Conservation (phyloP, 108 stramenopile species). For the Conticribra guillardii region DNA sequence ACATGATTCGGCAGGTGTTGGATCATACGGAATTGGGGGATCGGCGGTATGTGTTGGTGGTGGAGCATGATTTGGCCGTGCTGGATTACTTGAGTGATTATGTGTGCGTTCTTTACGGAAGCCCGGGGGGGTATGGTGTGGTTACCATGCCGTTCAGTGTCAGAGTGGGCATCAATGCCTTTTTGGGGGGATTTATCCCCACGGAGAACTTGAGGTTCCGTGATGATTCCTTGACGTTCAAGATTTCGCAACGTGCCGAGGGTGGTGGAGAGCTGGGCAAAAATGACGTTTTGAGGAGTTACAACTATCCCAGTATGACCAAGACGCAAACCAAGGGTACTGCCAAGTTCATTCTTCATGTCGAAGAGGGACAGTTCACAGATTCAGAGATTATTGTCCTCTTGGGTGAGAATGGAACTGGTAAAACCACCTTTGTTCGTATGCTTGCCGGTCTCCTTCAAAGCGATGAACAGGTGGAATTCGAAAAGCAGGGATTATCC, state of each 20-base stretch:
- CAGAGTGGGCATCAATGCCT: conserved; percentile 98
- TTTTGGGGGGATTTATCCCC: conserved; percentile 97
- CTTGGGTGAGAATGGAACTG: conserved; percentile 97
- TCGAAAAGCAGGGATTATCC: conserved; percentile 79
- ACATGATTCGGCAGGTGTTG: conserved; percentile 94
- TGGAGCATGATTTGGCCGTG: conserved; percentile 99
- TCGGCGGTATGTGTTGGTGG: conserved; percentile 93
- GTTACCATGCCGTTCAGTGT: conserved; percentile 99
- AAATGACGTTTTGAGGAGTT: conserved; percentile 78
- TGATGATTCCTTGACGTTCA: conserved; percentile 95
- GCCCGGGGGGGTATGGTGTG: conserved; percentile 97
- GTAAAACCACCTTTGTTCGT: conserved; percentile 93
- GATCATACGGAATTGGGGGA: conserved; percentile 67
- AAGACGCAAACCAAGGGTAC: conserved; percentile 91
- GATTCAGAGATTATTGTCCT: conserved; percentile 98
- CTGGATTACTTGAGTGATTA: conserved; percentile 99
- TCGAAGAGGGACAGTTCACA: conserved; percentile 93
- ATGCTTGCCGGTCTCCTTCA: conserved; percentile 98
- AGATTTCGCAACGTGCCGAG: conserved; percentile 90
- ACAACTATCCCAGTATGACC: conserved; percentile 96
- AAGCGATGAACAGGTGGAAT: conserved; percentile 87
- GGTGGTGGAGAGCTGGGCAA: conserved; percentile 57
- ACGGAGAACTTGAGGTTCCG: conserved; percentile 99
- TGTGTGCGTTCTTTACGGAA: conserved; percentile 97
- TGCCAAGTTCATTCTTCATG: conserved; percentile 92